These are phyloP conservation scores for Prunus padus DNA, from an alignment of 306 rosid genomes.

Conservation along the genomic window DNA sequence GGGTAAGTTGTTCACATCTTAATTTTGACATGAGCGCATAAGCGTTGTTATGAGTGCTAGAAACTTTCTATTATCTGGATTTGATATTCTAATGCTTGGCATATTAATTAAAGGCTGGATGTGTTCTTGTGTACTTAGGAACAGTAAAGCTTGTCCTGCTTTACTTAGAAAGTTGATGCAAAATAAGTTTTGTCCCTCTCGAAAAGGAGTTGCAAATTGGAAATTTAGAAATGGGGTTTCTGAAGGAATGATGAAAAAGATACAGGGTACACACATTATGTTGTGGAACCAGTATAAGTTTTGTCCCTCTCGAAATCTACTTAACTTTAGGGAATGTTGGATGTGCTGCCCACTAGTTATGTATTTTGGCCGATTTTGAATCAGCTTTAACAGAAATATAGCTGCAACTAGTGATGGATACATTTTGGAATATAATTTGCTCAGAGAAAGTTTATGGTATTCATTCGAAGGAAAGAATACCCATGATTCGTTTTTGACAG, in stretches of 20 bases:
- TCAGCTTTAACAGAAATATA: background rate
- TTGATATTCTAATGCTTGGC: background rate
- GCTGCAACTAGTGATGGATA: background rate
- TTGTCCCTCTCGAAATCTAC: background rate
- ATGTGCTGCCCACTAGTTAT: background rate
- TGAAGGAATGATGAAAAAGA: background rate
- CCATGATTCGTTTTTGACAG: background rate
- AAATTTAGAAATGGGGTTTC: constrained; percentile 3
- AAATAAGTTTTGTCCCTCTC: no score
- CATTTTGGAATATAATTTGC: background rate
- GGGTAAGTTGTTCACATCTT: constrained; percentile 34
- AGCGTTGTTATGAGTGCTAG: background rate
- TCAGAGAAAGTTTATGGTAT: background rate
- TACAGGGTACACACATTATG: background rate
- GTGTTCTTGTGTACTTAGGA: background rate
- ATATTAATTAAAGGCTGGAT: background rate
- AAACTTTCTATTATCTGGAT: background rate
- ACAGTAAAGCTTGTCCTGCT: background rate
- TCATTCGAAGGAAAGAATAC: background rate
- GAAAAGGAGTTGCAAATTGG: background rate
- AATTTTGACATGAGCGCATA: background rate
- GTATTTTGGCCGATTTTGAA: background rate
- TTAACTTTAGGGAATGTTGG: background rate
- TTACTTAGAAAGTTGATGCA: background rate
- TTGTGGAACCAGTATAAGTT: background rate